Base-by-base conservation (phyloP, 2,329 filamentous ascomycete genomes). In the Cadophora gregata region DNA sequence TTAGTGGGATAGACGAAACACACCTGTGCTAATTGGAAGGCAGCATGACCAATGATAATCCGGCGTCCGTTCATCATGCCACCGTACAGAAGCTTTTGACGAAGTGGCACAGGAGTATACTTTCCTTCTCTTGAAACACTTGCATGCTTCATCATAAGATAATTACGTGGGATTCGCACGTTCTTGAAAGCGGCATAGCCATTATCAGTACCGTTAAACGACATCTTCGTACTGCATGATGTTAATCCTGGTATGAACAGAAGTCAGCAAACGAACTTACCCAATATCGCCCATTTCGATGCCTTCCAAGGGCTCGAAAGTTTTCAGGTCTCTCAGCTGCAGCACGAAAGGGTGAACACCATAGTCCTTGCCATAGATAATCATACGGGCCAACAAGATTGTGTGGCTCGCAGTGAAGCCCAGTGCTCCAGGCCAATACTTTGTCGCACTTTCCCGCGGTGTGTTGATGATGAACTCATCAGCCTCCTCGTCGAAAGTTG, bases 141-240 rank as follows among this genome's bases (percentile, higher is more conserved):
- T 2, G 76, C 72, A 65, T 77, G 72, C 4, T 74, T 65, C 19
- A 68, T 71, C 16, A 80, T 68, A 71, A 79, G 76, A 36, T 77
- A 75, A 29, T 63, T 71, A 27, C 77, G 72, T 10, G 78, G 78
- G 47, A 79, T 74, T 21, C 75, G 70, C 27, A 79, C 74, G 31
- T 77, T 64, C 47, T 77, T 64, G 58, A 80, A 78, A 55, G 70
- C 70, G 31, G 77, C 70, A 42, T 75, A 77, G 25, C 77, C 78
- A 66, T 79, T 80, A 55, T 78, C 77, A 5, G 71, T 73, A 60
- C 63, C 67, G 56, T 74, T 75, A 62, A 74, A 74, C 16, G 64
- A 67, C 66, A 73, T 70, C 62, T 75, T 71, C 21, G 66, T n/a
- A 33, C 63, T 68, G n/a, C 25, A 4, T 45, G 5, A 19, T 42